Percentiles rank a stretch among this genome's conserved stretches.
These are phyloP conservation scores for Pichia inconspicua DNA, from an alignment of 1,139 yeast species.

Conservation along the genomic window DNA sequence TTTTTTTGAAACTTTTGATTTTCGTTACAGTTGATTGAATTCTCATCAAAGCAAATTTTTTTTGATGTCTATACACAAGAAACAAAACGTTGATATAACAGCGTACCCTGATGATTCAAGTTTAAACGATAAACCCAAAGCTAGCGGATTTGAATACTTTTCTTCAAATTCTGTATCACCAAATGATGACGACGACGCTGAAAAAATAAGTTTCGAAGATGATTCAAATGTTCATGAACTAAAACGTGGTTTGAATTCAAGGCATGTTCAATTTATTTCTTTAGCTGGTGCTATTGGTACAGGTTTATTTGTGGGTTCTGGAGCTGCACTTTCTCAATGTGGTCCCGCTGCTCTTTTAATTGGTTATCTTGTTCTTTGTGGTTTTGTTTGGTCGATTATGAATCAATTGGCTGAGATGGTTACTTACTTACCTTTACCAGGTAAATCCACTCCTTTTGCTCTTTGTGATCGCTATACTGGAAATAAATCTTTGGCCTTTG, in stretches of 20 bases:
- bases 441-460: conserved; percentile 28
- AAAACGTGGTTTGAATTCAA: conserved; percentile 18
- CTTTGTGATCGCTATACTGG: conserved; percentile 27
- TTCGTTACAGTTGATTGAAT: neutral
- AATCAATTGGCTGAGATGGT: conserved; percentile 60
- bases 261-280: conserved; percentile 62
- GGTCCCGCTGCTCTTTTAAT: conserved; percentile 64
- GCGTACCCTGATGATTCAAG: neutral
- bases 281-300: conserved; percentile 83
- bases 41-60: neutral
- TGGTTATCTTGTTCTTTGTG: conserved; percentile 39
- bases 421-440: conserved; percentile 43
- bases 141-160: neutral
- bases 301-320: conserved; percentile 62
- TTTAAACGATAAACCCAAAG: neutral
- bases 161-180: conserved; percentile 12
- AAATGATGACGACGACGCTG: conserved; percentile 5
- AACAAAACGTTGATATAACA: neutral
- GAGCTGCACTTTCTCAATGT: conserved; percentile 44
- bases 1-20: neutral
- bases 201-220: neutral
- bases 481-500: conserved; percentile 30
- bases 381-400: conserved; percentile 51
- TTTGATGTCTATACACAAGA: neutral
- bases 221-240: conserved; percentile 10